These are phyloP conservation scores for Chytriomyces sp. DNA, from an alignment of 192 early-diverging fungal genomes.

Conservation along the genomic window DNA sequence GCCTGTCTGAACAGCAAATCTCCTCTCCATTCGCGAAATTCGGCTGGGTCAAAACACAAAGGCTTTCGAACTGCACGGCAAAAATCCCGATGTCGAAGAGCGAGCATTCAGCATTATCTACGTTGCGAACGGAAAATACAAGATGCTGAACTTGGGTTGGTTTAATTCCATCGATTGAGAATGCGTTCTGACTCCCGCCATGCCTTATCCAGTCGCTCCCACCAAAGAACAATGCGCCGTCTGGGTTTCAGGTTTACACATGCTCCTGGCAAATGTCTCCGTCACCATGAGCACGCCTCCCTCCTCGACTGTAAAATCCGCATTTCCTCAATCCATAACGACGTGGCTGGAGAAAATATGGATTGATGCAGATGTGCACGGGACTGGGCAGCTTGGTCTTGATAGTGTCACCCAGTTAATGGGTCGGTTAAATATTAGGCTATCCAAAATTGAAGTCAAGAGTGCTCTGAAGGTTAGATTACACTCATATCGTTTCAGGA, in stretches of 20 bases:
- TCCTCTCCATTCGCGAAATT: slow-evolving; percentile 58
- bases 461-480: slow-evolving; percentile 57
- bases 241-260: slow-evolving; percentile 59
- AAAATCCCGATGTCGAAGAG: slow-evolving; percentile 49
- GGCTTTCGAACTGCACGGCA: slow-evolving; percentile 56
- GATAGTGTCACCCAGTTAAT: slow-evolving; percentile 56
- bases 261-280: slow-evolving; percentile 51
- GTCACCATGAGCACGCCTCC: slow-evolving; percentile 35
- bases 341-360: slow-evolving; percentile 54
- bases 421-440: slow-evolving; percentile 65
- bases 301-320: not conserved
- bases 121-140: slow-evolving; percentile 50
- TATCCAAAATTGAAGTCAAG: slow-evolving; percentile 68
- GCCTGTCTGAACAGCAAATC: slow-evolving; percentile 38
- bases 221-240: slow-evolving; percentile 40
- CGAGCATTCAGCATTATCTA: slow-evolving; percentile 60
- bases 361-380: slow-evolving; percentile 45
- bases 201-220: slow-evolving; percentile 47
- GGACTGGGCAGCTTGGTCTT: slow-evolving; percentile 43
- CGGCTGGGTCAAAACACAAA: slow-evolving; percentile 63
- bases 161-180: slow-evolving; percentile 7
- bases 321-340: slow-evolving; percentile 26
- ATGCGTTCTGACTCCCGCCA: not conserved
- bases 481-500: not conserved
- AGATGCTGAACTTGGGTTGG: slow-evolving; percentile 59